Conservation (phyloP, 768 basidiomycete genomes). For the Pleurotus cornucopiae region DNA sequence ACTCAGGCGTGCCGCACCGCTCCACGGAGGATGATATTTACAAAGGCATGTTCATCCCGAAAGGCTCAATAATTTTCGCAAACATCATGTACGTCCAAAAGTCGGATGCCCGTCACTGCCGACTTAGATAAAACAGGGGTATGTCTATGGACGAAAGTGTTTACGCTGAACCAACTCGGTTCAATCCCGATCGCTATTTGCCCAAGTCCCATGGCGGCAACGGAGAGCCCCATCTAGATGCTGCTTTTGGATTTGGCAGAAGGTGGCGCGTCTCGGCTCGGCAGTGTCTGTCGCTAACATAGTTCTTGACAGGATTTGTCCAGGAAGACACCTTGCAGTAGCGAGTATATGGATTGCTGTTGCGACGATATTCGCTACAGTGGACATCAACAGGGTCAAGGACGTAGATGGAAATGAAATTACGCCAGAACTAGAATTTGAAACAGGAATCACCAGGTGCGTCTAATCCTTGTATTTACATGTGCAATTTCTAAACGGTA, state of each 20-base stretch:
- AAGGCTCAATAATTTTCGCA: constrained; percentile 8
- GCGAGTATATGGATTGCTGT: too few species aligned
- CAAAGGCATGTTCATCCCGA: constrained; percentile 1
- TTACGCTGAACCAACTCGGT: constrained; percentile 28
- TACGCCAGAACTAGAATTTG: too few species aligned
- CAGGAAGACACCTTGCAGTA: too few species aligned
- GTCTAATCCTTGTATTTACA: too few species aligned
- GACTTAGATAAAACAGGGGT: constrained; percentile 17
- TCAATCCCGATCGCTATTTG: constrained; percentile 32
- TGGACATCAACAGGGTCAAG: too few species aligned
- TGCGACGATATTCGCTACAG: too few species aligned
- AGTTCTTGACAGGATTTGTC: too few species aligned
- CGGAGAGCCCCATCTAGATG: constrained; percentile 15
- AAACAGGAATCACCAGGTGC: too few species aligned
- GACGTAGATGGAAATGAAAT: too few species aligned
- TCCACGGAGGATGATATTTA: constrained; percentile 5
- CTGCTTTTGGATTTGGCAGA: constrained; percentile 37
- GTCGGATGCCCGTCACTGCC: constrained; percentile 23
- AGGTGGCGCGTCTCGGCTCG: constrained; percentile 18
- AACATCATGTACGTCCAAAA: constrained; percentile 8
- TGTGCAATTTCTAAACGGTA: too few species aligned
- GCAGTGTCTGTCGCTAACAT: too few species aligned
- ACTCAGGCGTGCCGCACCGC: constrained; percentile 1
- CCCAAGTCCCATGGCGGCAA: constrained; percentile 20
- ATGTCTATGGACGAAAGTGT: constrained; percentile 24